Percentiles rank a stretch among this genome's conserved stretches.
Conservation (phyloP, 2,329 filamentous ascomycete genomes). For the Fonsecaea pugnacius region DNA sequence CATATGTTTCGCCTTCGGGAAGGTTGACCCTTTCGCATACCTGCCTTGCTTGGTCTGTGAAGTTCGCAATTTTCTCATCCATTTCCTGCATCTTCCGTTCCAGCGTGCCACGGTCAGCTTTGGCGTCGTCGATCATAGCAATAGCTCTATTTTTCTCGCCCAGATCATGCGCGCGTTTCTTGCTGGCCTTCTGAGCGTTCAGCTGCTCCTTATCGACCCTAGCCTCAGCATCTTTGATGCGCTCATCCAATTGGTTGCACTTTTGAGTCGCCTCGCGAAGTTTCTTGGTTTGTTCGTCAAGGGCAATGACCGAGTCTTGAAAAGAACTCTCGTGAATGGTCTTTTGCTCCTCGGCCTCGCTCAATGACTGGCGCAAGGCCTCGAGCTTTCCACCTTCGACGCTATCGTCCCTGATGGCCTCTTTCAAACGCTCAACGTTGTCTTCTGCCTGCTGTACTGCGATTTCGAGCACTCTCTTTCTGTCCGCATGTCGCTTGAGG, state of each 20-base stretch:
- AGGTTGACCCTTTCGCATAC: constrained; percentile 65
- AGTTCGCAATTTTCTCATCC: constrained; percentile 56
- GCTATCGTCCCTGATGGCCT: constrained; percentile 62
- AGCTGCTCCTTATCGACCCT: constrained; percentile 14
- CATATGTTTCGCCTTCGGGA: constrained; percentile 65
- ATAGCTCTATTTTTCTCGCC: constrained; percentile 66
- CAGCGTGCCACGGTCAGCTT: constrained; percentile 51
- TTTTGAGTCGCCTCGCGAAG: constrained; percentile 47
- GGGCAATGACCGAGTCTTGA: constrained; percentile 54
- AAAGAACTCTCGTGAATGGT: constrained; percentile 51
- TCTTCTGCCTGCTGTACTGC: constrained; percentile 65
- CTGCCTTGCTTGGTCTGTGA: constrained; percentile 58
- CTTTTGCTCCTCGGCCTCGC: constrained; percentile 58
- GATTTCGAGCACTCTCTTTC: constrained; percentile 56
- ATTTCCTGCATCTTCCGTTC: constrained; percentile 48
- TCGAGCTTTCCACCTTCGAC: constrained; percentile 70
- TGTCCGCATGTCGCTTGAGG: constrained; percentile 56
- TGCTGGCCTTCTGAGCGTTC: constrained; percentile 34
- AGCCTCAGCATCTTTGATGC: constrained; percentile 35
- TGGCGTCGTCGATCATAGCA: constrained; percentile 56
- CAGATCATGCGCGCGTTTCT: constrained; percentile 51
- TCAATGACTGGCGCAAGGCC: constrained; percentile 62
- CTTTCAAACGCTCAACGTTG: constrained; percentile 67
- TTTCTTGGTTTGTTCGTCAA: constrained; percentile 49
- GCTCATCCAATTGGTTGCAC: constrained; percentile 42